Evolutionary conservation across 2,329 filamentous ascomycete genomes (phyloP).

Genomic region (Penicillium paneum): DNA sequence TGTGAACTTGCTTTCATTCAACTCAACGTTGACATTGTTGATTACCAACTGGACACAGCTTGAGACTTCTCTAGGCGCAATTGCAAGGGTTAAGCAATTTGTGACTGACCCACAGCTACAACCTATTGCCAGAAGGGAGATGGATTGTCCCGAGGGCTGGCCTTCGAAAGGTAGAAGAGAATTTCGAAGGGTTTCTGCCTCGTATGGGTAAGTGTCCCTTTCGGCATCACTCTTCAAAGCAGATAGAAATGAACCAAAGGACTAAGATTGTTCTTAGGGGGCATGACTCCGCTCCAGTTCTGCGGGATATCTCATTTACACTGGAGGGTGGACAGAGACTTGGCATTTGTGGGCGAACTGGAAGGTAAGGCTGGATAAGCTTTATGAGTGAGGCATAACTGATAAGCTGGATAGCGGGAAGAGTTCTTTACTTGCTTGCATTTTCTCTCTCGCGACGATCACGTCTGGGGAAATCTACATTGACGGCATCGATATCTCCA

Average conservation of each 20-base stretch:
- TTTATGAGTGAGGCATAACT: not conserved
- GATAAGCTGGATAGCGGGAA: not conserved
- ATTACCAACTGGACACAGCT: not conserved
- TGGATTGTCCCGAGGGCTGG: not conserved
- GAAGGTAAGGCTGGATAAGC: not conserved
- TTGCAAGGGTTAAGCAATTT: not conserved
- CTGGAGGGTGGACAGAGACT: not conserved
- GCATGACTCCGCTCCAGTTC: not conserved
- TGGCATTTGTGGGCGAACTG: not conserved
- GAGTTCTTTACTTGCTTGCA: not conserved
- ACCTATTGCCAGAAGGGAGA: not conserved
- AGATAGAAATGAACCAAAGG: not conserved
- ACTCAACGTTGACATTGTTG: not conserved
- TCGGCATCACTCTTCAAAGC: not conserved
- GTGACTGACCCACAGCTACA: not conserved
- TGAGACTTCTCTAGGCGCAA: not conserved
- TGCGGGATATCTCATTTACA: not conserved
- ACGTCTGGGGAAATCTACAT: not conserved
- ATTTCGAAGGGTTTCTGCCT: not conserved
- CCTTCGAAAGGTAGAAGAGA: not conserved
- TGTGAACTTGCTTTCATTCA: not conserved
- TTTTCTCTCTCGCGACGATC: not conserved
- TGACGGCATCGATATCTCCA: not conserved
- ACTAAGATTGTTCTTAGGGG: not conserved
- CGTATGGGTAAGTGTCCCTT: not conserved